Evolutionary conservation across 2,329 filamentous ascomycete species (phyloP), one percentile per base, ranked within the genome.

Genomic region (Macroventuria anomochaeta): DNA sequence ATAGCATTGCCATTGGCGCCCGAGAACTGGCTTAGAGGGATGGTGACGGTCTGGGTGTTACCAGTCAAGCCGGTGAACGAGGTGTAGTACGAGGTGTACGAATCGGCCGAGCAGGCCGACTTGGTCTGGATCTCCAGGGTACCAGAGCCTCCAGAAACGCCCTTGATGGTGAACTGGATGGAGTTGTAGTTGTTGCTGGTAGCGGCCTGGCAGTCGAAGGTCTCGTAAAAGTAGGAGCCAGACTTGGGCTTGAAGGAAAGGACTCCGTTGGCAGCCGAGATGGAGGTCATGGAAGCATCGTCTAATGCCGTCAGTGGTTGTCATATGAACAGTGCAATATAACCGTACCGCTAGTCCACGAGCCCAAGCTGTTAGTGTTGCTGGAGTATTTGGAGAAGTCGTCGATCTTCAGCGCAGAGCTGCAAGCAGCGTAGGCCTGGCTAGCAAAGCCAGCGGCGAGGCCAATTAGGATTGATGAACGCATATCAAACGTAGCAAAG

Each of bases 191-290:
- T 76, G 41, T 80, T 75, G 40, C 70, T 75, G 13, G 69, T 69
- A 15, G 81, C 76, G 32, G 75, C 70, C 60, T 79, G 75, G 69
- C 82, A 84, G 0, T 70, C 61, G 47, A 84, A 79, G 1, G 77
- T 80, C 65, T 83, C 81, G 62, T 84, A 84, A 57, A 82, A 83
- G 71, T 84, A 84, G 11, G 80, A 79, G 21, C 60, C 63, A 13
- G 73, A 62, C 55, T 77, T 80, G 26, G 80, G 79, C n/a, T 76
- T 79, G 69, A 85, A 81, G 7, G 76, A 77, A 18, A 84, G 75
- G 25, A 79, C 76, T 39, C 78, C 78, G 12, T 70, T 70, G 12
- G 71, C 71, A 28, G 73, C 77, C 37, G 71, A 73, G 65, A 80
- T 65, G 64, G 77, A 68, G 57, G 70, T 72, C 74, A 81, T 82